Percentiles rank a stretch among this genome's conserved stretches.
Conservation (phyloP, 345 rosid genomes). For the Hypericum perforatum region DNA sequence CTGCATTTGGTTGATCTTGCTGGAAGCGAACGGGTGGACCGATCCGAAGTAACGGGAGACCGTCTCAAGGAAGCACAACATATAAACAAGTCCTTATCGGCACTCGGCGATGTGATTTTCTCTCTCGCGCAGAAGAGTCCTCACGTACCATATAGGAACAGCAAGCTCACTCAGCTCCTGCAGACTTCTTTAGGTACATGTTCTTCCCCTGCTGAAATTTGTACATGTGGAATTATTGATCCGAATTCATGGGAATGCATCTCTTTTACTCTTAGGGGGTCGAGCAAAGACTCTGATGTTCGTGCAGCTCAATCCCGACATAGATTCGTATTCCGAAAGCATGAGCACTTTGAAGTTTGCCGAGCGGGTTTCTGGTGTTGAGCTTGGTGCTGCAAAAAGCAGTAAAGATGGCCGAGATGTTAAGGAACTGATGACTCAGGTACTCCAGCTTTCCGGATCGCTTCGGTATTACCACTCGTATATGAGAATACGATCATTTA, state of each 20-base stretch:
- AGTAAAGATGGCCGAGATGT: slow-evolving; percentile 81
- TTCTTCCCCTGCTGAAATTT: neutral
- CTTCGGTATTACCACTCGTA: neutral
- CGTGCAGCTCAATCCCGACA: slow-evolving; percentile 93
- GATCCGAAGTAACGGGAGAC: slow-evolving; percentile 83
- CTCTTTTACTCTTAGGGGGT: slow-evolving; percentile 56
- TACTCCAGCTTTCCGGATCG: slow-evolving; percentile 6
- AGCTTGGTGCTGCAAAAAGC: slow-evolving; percentile 85
- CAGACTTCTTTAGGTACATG: slow-evolving; percentile 71
- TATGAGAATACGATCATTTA: too few relatives aligned
- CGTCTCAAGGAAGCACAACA: slow-evolving; percentile 92
- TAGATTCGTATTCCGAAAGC: slow-evolving; percentile 55
- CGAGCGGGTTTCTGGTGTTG: slow-evolving; percentile 90
- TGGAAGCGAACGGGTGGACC: slow-evolving; percentile 95
- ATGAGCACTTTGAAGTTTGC: slow-evolving; percentile 91
- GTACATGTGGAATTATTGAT: neutral
- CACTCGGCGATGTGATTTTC: slow-evolving; percentile 93
- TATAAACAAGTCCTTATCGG: slow-evolving; percentile 89
- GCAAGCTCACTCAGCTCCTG: slow-evolving; percentile 96
- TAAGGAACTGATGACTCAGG: slow-evolving; percentile 84
- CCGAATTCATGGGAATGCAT: neutral
- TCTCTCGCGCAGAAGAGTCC: slow-evolving; percentile 77
- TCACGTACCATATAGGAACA: slow-evolving; percentile 90
- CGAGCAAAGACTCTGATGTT: slow-evolving; percentile 95
- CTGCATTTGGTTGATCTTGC: slow-evolving; percentile 96